A percentile compares a stretch with the other conserved stretches of the same genome.
Conservation (phyloP, 2,329 filamentous ascomycete species). For the Arthrobotrys entomopaga region DNA sequence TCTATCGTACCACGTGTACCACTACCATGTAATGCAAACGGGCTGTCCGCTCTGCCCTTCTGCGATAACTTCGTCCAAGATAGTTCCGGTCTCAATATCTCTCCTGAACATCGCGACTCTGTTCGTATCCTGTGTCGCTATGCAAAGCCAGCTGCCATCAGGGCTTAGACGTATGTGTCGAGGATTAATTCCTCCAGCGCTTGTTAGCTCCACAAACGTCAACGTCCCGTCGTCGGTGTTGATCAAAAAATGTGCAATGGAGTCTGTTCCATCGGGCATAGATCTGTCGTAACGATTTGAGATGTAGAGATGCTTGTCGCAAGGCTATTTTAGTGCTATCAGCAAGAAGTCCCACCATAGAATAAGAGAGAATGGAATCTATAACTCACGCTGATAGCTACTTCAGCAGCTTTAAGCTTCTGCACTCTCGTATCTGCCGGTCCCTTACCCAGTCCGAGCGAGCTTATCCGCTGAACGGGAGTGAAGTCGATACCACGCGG, state of each 20-base stretch:
- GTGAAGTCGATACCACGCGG: constrained; percentile 56
- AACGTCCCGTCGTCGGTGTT: constrained; percentile 68
- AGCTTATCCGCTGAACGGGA: constrained; percentile 66
- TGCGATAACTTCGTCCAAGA: constrained; percentile 47
- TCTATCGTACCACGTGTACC: neutral
- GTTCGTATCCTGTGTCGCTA: constrained; percentile 72
- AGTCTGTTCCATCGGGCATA: constrained; percentile 66
- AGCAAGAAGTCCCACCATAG: neutral
- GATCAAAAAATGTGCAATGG: constrained; percentile 72
- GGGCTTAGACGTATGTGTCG: constrained; percentile 68
- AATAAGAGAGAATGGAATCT: neutral
- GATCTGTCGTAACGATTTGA: constrained; percentile 74
- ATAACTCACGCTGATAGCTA: constrained; percentile 69
- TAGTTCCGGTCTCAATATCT: constrained; percentile 68
- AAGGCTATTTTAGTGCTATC: constrained; percentile 64
- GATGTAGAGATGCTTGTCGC: constrained; percentile 72
- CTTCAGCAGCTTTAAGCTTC: constrained; percentile 67
- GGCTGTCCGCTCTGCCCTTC: constrained; percentile 53
- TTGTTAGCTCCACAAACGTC: constrained; percentile 68
- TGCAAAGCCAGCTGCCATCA: constrained; percentile 72
- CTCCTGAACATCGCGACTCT: constrained; percentile 72
- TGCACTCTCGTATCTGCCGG: constrained; percentile 29
- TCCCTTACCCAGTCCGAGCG: constrained; percentile 62
- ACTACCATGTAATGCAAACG: constrained; percentile 51
- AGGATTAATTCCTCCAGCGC: constrained; percentile 73